Conservation (phyloP, 305 asterid genomes). For the Rubia balearica region DNA sequence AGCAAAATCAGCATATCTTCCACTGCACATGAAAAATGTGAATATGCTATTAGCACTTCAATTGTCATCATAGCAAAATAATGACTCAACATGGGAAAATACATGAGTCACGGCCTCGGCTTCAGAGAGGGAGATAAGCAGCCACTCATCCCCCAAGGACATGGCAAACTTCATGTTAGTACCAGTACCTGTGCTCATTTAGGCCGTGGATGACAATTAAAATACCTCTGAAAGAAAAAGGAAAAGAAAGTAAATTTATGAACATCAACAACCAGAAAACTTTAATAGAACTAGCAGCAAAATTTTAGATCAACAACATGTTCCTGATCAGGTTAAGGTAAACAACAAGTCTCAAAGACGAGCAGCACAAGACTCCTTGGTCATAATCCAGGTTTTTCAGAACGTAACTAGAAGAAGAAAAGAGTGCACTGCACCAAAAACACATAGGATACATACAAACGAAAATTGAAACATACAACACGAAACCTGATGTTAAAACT, state of each 20-base stretch:
- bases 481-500: too few relatives aligned
- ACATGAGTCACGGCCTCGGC: neutral
- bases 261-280: neutral
- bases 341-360: constrained; percentile 18
- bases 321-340: constrained; percentile 7
- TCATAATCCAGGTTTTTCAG: constrained; percentile 13
- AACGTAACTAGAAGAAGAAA: neutral
- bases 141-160: neutral
- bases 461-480: too few relatives aligned
- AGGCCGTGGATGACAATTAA: constrained; percentile 88
- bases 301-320: constrained; percentile 8
- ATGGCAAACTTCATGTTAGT: constrained; percentile 5
- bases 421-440: neutral
- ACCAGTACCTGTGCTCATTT: constrained; percentile 52
- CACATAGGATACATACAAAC: too few relatives aligned
- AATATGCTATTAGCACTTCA: neutral
- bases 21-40: constrained; percentile 32
- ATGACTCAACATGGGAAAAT: neutral
- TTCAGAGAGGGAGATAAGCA: neutral
- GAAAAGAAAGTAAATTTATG: constrained; percentile 17
- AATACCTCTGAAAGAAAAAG: constrained; percentile 59
- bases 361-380: constrained; percentile 22
- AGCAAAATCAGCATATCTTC: constrained; percentile 76
- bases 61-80: neutral
- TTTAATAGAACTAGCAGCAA: constrained; percentile 12